Evolutionary conservation across 441 rosid species (phyloP).

Genomic region (Melastoma candidum): DNA sequence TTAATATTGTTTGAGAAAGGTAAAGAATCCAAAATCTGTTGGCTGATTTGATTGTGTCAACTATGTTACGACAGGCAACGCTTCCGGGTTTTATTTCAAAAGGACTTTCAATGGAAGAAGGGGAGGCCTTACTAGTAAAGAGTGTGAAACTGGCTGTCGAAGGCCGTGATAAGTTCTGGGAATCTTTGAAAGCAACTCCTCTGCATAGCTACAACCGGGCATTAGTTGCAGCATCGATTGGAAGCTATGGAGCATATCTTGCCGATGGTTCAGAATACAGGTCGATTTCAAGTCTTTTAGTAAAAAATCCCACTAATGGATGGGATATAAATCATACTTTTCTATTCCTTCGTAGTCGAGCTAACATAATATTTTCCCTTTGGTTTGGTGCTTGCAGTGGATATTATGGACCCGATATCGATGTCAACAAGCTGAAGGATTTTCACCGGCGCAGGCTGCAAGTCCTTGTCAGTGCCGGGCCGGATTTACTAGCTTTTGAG

Average conservation of each 20-base stretch:
- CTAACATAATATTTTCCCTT: background rate
- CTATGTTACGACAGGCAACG: conserved; percentile 44
- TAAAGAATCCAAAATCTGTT: no score
- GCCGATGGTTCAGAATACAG: conserved; percentile 96
- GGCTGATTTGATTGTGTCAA: no score
- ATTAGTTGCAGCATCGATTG: conserved; percentile 78
- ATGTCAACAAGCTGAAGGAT: conserved; percentile 64
- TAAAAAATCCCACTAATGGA: background rate
- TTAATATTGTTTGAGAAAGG: no score
- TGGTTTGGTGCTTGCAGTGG: conserved; percentile 39
- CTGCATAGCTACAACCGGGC: conserved; percentile 48
- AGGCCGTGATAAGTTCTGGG: conserved; percentile 81
- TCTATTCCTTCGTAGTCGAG: background rate
- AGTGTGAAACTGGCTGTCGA: conserved; percentile 70
- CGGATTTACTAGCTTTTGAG: conserved; percentile 87
- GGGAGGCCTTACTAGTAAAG: conserved; percentile 47
- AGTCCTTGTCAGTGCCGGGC: conserved; percentile 68
- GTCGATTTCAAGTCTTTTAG: conserved; percentile 18
- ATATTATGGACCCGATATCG: conserved; percentile 44
- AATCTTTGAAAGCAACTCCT: conserved; percentile 28
- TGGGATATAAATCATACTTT: no score
- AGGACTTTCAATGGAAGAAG: conserved; percentile 66
- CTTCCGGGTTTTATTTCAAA: conserved; percentile 72
- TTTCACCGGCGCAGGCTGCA: conserved; percentile 79
- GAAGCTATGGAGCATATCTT: conserved; percentile 90